Evolutionary conservation across 2,329 filamentous ascomycete genomes (phyloP).

Genomic region (Neopestalotiopsis sp.): DNA sequence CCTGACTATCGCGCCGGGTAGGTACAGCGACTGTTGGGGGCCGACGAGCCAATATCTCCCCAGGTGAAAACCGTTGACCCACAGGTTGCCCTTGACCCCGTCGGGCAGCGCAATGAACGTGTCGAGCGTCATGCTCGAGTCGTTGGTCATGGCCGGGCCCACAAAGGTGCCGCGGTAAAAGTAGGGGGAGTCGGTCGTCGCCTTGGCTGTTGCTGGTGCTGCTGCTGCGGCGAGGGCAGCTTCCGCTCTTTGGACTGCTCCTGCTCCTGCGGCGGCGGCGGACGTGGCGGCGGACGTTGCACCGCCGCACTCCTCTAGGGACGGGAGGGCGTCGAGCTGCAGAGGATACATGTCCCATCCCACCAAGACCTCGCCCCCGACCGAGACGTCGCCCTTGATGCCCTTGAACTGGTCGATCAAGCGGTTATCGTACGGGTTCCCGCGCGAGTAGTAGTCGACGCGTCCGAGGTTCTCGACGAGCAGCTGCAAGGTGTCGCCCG

Average conservation of each 20-base stretch:
- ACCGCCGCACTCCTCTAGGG: not conserved
- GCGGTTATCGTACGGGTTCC: conserved; percentile 33
- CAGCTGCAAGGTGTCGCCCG: conserved; percentile 46
- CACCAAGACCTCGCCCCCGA: conserved; percentile 37
- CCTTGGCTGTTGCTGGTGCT: no score
- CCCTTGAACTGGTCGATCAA: conserved; percentile 52
- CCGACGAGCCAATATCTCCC: conserved; percentile 53
- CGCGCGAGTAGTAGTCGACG: conserved; percentile 47
- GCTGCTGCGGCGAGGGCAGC: no score
- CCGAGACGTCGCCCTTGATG: conserved; percentile 46
- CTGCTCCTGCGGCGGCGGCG: no score
- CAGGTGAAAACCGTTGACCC: conserved; percentile 51
- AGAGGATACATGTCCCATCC: conserved; percentile 48
- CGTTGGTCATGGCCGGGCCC: conserved; percentile 32
- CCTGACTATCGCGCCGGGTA: conserved; percentile 45
- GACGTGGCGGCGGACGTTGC: not conserved
- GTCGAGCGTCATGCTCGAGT: conserved; percentile 28
- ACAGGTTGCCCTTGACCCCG: conserved; percentile 50
- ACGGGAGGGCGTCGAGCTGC: conserved; percentile 35
- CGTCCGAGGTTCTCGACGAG: conserved; percentile 57
- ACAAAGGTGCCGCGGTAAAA: conserved; percentile 39
- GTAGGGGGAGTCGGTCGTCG: conserved; percentile 28
- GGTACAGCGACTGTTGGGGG: conserved; percentile 52
- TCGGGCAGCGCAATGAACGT: conserved; percentile 45
- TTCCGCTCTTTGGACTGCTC: no score